Conservation (phyloP, 371 early-diverging fungal species). For the Polyrhizophydium stewartii region DNA sequence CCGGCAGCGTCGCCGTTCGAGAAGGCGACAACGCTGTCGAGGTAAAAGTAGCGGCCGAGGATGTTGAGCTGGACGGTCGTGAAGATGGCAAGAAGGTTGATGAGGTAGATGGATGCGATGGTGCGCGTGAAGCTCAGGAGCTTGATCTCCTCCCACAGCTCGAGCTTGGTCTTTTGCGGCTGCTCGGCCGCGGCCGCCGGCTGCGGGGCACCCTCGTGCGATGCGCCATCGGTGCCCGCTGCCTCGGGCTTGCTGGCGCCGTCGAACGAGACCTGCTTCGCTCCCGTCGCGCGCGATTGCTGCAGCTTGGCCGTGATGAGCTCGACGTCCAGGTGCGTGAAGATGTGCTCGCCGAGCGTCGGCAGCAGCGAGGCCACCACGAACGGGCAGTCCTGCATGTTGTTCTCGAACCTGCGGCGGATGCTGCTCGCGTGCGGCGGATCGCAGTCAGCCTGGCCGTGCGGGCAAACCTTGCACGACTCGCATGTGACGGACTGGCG, state of each 20-base stretch:
- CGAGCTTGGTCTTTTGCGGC: conserved; percentile 44
- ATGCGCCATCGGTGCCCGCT: neutral
- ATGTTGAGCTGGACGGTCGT: conserved; percentile 86
- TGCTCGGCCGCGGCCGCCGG: neutral
- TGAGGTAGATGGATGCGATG: conserved; percentile 73
- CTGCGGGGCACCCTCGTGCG: neutral
- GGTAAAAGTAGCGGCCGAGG: conserved; percentile 85
- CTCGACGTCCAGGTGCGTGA: conserved; percentile 77
- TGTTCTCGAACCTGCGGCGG: conserved; percentile 87
- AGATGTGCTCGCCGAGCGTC: conserved; percentile 69
- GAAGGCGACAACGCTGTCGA: conserved; percentile 67
- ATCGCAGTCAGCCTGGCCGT: too few species aligned
- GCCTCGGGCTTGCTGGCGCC: neutral
- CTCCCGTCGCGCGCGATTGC: conserved; percentile 24
- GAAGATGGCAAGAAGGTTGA: conserved; percentile 73
- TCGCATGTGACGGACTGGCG: too few species aligned
- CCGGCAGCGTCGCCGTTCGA: neutral
- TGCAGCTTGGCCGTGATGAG: conserved; percentile 63
- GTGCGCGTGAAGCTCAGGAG: conserved; percentile 79
- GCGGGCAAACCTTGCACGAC: too few species aligned
- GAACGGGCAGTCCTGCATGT: conserved; percentile 85
- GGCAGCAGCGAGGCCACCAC: conserved; percentile 76
- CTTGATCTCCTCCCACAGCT: conserved; percentile 89
- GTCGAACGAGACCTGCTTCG: neutral
- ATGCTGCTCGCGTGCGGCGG: conserved; percentile 46